Conservation (phyloP, 225 moss, liverwort and hornwort genomes). For the Neckera pumila region DNA sequence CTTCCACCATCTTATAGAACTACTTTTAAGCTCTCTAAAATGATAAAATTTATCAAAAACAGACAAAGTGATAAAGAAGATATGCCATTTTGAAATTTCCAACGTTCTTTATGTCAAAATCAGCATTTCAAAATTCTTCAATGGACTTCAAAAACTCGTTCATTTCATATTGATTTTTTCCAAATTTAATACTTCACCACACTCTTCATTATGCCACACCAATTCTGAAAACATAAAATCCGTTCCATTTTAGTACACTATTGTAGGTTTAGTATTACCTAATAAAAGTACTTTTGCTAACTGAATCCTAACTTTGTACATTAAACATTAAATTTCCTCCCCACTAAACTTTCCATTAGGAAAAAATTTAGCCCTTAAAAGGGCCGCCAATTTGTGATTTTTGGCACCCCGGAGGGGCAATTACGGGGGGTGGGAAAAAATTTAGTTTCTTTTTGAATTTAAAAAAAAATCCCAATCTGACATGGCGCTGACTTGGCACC, state of each 20-base stretch:
- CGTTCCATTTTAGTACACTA: accelerated
- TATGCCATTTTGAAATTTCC: background rate
- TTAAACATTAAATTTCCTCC: background rate
- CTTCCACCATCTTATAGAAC: background rate
- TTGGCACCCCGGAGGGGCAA: too few species aligned
- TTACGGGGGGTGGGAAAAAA: too few species aligned
- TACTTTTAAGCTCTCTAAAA: background rate
- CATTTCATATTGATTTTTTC: background rate
- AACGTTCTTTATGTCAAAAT: background rate
- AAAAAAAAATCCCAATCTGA: too few species aligned
- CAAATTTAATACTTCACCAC: background rate
- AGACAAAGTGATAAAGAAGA: too few species aligned
- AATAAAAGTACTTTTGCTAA: accelerated
- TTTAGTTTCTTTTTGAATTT: too few species aligned
- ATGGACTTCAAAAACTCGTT: accelerated
- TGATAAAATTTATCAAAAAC: background rate
- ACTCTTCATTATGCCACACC: accelerated
- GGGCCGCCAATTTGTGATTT: too few species aligned
- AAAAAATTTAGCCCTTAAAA: too few species aligned
- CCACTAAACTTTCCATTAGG: accelerated
- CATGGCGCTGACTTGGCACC: too few species aligned
- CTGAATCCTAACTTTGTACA: accelerated
- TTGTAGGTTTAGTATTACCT: background rate
- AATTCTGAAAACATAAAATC: background rate
- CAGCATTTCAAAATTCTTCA: background rate